phyloP scores from a whole-genome alignment of 345 rosid species.

The Trapa incisa region DNA sequence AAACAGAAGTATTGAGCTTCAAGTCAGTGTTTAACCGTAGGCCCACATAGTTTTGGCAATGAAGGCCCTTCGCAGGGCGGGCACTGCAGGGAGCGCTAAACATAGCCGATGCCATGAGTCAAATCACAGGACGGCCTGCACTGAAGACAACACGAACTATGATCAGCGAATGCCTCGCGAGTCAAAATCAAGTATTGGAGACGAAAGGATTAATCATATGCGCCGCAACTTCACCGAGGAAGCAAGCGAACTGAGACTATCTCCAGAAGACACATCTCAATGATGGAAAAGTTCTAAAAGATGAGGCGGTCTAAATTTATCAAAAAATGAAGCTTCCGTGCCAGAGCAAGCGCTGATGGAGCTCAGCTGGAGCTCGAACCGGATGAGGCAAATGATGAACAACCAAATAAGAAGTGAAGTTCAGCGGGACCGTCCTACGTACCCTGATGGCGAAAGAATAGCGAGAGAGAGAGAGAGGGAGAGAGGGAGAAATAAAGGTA shows the following conservation, averaged over 20 bases:
- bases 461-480: neutral
- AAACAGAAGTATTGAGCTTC: neutral
- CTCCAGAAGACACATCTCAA: neutral
- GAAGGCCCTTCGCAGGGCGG: neutral
- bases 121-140: neutral
- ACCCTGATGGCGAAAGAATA: neutral
- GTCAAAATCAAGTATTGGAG: neutral
- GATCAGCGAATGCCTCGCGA: neutral
- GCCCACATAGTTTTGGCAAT: constrained; percentile 4
- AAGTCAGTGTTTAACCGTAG: neutral
- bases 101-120: constrained; percentile 9
- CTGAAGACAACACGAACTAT: neutral
- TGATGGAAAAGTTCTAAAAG: neutral
- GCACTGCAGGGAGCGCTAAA: constrained; percentile 8
- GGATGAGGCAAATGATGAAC: neutral
- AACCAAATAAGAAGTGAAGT: neutral
- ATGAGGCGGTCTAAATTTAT: neutral
- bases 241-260: neutral
- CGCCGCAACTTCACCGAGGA: neutral
- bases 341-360: neutral
- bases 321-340: no score
- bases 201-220: neutral
- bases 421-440: neutral
- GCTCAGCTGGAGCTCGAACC: neutral
- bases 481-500: neutral